These are phyloP conservation scores for Seiridium cupressi DNA, from an alignment of 2,329 filamentous ascomycete species.

Conservation along the genomic window DNA sequence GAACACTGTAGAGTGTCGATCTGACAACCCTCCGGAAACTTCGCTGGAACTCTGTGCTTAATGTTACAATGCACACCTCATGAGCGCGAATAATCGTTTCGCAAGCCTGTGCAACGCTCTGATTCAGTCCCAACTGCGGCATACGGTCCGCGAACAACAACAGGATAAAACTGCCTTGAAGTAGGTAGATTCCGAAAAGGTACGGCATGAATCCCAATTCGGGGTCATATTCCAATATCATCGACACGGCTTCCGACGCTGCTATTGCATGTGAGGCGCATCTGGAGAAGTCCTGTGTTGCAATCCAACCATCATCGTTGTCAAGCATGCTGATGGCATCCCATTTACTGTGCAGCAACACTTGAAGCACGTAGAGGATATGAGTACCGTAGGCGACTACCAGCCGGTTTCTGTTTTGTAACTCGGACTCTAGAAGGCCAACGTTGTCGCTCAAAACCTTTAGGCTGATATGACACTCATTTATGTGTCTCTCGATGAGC, in stretches of 20 bases:
- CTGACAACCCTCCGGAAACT: background rate
- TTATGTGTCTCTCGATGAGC: background rate
- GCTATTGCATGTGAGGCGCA: background rate
- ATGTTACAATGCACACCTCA: background rate
- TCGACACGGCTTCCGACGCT: background rate
- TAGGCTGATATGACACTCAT: background rate
- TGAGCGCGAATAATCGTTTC: background rate
- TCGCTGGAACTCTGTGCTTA: background rate
- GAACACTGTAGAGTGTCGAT: background rate
- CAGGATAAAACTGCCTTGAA: background rate
- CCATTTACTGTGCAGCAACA: background rate
- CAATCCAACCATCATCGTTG: background rate
- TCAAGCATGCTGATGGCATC: background rate
- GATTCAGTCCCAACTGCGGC: background rate
- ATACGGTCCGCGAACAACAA: background rate
- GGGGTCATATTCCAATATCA: background rate
- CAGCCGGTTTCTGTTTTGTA: background rate
- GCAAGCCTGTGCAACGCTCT: background rate
- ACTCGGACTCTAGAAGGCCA: background rate
- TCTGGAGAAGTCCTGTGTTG: background rate
- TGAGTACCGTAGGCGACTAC: background rate
- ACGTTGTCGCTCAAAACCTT: background rate
- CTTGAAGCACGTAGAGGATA: background rate
- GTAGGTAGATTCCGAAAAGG: background rate
- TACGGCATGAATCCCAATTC: slow-evolving; percentile 1